Conservation (phyloP, 2,329 filamentous ascomycete species). For the Aureobasidium lini region DNA sequence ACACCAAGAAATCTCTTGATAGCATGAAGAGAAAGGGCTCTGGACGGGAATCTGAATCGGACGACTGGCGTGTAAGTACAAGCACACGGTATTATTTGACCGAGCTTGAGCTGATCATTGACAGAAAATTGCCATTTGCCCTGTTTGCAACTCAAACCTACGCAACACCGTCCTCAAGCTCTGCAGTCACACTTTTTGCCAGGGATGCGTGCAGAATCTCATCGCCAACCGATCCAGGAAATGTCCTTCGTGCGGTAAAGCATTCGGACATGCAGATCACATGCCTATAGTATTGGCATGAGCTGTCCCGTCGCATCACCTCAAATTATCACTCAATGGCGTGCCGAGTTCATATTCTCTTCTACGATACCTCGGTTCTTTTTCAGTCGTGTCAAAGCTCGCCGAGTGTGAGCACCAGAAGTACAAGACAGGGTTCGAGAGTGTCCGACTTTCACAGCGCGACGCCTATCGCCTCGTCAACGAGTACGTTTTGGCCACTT, state of each 20-base stretch:
- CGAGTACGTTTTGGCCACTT: too few relatives aligned
- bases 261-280: slow-evolving; percentile 84
- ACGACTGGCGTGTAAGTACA: slow-evolving; percentile 72
- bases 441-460: too few relatives aligned
- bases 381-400: background rate
- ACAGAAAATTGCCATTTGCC: slow-evolving; percentile 73
- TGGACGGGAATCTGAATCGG: slow-evolving; percentile 63
- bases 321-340: background rate
- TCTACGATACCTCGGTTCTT: slow-evolving; percentile 3
- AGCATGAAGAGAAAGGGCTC: slow-evolving; percentile 76
- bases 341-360: background rate
- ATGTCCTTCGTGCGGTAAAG: slow-evolving; percentile 86
- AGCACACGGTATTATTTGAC: background rate
- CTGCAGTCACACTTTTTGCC: slow-evolving; percentile 93
- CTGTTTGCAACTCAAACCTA: slow-evolving; percentile 85
- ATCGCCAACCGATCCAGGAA: slow-evolving; percentile 86
- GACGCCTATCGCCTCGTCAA: too few relatives aligned
- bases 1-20: slow-evolving; percentile 75
- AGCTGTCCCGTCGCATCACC: background rate
- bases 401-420: too few relatives aligned
- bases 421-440: too few relatives aligned
- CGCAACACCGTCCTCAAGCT: slow-evolving; percentile 91
- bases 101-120: background rate
- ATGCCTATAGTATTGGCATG: slow-evolving; percentile 49
- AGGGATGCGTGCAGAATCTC: slow-evolving; percentile 80